Conservation (phyloP, 352 stramenopile species). For the Pythium graminicola region DNA sequence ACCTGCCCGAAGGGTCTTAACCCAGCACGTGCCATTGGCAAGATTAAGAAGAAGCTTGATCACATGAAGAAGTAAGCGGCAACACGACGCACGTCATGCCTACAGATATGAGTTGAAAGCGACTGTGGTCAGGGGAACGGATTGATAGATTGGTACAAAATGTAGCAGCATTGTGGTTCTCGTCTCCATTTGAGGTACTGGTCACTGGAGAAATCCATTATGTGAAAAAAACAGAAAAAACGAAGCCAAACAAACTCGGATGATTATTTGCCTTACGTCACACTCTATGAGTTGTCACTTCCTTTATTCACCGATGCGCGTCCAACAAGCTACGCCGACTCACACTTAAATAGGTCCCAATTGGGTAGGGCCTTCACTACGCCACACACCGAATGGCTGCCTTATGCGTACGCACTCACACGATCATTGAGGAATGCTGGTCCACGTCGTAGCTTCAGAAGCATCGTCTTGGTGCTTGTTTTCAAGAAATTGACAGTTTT, state of each 20-base stretch:
- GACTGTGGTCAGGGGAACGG: no score
- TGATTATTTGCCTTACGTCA: constrained; percentile 10
- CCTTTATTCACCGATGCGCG: neutral
- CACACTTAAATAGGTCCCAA: constrained; percentile 17
- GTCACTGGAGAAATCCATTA: neutral
- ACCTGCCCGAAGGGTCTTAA: constrained; percentile 99
- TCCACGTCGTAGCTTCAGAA: constrained; percentile 80
- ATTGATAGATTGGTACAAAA: constrained; percentile 1
- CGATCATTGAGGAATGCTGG: constrained; percentile 65
- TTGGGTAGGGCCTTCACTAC: neutral
- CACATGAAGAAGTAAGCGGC: no score
- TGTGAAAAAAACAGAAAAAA: constrained; percentile 10
- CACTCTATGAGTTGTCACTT: constrained; percentile 13
- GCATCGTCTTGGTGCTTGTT: constrained; percentile 78
- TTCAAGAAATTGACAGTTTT: constrained; percentile 86
- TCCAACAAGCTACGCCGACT: neutral
- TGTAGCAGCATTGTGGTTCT: no score
- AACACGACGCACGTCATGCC: no score
- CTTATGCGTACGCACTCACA: constrained; percentile 65
- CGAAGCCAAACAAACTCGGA: constrained; percentile 6
- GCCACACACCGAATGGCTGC: neutral
- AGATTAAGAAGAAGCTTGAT: constrained; percentile 99
- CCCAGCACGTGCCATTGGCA: constrained; percentile 96
- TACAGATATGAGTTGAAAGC: no score
- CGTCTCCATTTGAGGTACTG: no score